A percentile compares a stretch with the other conserved stretches of the same genome.
phyloP scores from a whole-genome alignment of 2,329 filamentous ascomycete genomes.

The Acephala macrosclerotiorum region DNA sequence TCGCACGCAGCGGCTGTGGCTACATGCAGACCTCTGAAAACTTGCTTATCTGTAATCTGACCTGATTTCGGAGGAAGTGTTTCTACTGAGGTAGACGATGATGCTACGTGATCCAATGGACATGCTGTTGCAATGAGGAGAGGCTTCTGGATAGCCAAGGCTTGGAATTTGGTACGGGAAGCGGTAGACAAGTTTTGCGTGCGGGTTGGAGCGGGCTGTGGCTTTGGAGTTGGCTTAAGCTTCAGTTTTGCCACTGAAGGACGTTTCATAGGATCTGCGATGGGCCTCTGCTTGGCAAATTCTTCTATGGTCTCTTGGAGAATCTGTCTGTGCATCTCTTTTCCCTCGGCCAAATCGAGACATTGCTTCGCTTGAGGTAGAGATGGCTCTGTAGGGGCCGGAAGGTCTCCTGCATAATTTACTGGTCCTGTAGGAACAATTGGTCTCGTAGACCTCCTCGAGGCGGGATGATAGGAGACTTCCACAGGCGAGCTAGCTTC shows the following conservation, averaged over 20 bases:
- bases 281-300: constrained; percentile 21
- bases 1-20: constrained; percentile 64
- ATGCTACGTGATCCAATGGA: background rate
- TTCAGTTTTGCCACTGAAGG: constrained; percentile 19
- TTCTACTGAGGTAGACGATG: constrained; percentile 13
- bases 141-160: background rate
- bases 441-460: constrained; percentile 16
- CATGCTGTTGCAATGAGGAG: background rate
- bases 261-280: constrained; percentile 31
- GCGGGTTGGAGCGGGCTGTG: constrained; percentile 1
- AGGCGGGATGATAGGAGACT: constrained; percentile 2
- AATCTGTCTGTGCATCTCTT: constrained; percentile 6
- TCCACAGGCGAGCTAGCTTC: constrained; percentile 8
- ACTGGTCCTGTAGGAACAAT: constrained; percentile 15
- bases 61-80: constrained; percentile 16
- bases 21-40: constrained; percentile 62
- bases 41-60: constrained; percentile 56
- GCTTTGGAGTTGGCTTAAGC: constrained; percentile 1
- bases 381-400: background rate
- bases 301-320: constrained; percentile 19
- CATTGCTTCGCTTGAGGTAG: constrained; percentile 4
- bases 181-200: constrained; percentile 8
- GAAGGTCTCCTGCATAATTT: constrained; percentile 5
- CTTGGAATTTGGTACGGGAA: background rate
- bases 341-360: constrained; percentile 14